Evolutionary conservation across 2,329 filamentous ascomycete genomes (phyloP).

Genomic region (Cladosporium colombiae): DNA sequence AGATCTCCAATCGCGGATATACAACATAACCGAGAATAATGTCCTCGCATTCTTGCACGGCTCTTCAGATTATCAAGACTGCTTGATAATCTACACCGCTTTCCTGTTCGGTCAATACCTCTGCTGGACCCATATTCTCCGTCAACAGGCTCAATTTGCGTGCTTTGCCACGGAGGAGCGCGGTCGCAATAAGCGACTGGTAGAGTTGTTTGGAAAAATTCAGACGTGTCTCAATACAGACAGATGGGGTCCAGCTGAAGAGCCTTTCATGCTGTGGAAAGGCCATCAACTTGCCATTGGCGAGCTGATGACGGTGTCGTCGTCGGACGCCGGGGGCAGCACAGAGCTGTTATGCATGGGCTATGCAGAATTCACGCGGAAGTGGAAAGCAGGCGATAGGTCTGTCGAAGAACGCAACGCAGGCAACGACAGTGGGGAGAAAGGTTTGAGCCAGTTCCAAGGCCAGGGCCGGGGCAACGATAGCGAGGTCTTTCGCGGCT

Average conservation of each 20-base stretch:
- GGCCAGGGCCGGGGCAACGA: background rate
- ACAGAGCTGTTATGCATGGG: slow-evolving; percentile 9
- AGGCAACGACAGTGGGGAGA: background rate
- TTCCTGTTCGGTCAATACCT: slow-evolving; percentile 12
- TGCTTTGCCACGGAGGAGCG: slow-evolving; percentile 13
- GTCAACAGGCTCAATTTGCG: slow-evolving; percentile 1
- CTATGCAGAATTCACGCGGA: slow-evolving; percentile 8
- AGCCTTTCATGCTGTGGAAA: slow-evolving; percentile 13
- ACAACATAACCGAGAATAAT: slow-evolving; percentile 5
- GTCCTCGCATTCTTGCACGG: slow-evolving; percentile 4
- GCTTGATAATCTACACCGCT: slow-evolving; percentile 12
- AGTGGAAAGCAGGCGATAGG: slow-evolving; percentile 2
- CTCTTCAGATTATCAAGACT: slow-evolving; percentile 3
- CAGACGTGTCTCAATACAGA: slow-evolving; percentile 8
- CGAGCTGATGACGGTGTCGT: slow-evolving; percentile 3
- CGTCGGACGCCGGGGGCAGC: background rate
- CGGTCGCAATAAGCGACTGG: background rate
- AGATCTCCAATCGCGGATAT: slow-evolving; percentile 10
- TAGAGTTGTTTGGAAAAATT: background rate
- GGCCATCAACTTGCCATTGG: slow-evolving; percentile 11
- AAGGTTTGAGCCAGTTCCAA: background rate
- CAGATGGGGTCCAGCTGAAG: background rate
- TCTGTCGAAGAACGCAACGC: background rate
- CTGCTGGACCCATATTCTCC: slow-evolving; percentile 5
- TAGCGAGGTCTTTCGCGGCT: background rate